These are phyloP conservation scores for Blastobotrys capitulatus DNA, from an alignment of 1,139 yeast species.

Conservation along the genomic window DNA sequence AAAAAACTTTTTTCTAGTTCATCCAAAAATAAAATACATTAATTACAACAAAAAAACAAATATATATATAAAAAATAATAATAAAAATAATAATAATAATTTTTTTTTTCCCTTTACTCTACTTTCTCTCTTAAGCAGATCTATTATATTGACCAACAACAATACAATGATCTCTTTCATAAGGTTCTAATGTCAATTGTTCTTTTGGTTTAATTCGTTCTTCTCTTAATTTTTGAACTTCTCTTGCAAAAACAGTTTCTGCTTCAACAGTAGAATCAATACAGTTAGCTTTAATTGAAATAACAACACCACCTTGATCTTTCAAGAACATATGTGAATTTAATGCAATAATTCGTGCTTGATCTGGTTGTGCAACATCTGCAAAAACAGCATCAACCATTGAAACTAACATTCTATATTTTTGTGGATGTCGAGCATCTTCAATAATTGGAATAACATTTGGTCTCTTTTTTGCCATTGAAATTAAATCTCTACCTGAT, in stretches of 20 bases:
- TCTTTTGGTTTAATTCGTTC: slow-evolving; percentile 98
- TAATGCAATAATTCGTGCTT: slow-evolving; percentile 98
- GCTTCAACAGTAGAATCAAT: slow-evolving; percentile 99
- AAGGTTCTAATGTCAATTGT: slow-evolving; percentile 97
- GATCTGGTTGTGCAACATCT: slow-evolving; percentile 99
- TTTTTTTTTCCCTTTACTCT: not conserved
- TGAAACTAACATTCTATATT: slow-evolving; percentile 97
- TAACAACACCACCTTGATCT: slow-evolving; percentile 97
- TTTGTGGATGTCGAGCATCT: slow-evolving; percentile 99
- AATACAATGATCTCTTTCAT: slow-evolving; percentile 99
- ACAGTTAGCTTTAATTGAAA: slow-evolving; percentile 99
- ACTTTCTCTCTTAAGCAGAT: slow-evolving; percentile 46
- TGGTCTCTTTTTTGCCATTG: slow-evolving; percentile 99
- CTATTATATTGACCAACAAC: slow-evolving; percentile 96
- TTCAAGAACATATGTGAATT: slow-evolving; percentile 97
- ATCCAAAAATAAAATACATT: not conserved
- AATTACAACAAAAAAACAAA: not conserved
- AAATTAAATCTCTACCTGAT: slow-evolving; percentile 98
- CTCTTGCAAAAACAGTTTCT: slow-evolving; percentile 98
- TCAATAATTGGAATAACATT: slow-evolving; percentile 97
- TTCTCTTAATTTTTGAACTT: slow-evolving; percentile 97
- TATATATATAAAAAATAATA: not conserved
- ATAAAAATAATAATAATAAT: not conserved
- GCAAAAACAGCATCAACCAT: slow-evolving; percentile 99
- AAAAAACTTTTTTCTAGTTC: too few relatives aligned